phyloP scores from a whole-genome alignment of 768 basidiomycete species.

The Lactarius sp. region DNA sequence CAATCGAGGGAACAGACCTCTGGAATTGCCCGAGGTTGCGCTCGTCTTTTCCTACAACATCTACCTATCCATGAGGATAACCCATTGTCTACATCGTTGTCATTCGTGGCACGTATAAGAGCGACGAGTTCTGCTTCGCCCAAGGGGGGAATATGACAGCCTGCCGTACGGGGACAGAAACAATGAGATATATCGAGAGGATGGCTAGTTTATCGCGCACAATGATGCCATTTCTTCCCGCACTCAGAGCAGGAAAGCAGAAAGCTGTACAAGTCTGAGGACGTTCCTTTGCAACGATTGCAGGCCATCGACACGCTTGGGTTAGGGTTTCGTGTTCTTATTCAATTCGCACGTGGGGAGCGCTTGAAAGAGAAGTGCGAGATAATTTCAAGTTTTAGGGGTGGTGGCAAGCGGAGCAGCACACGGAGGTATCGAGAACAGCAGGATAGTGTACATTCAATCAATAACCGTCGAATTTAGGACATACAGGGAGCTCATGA shows the following conservation, averaged over 20 bases:
- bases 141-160: conserved; percentile 34
- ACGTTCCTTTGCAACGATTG: conserved; percentile 23
- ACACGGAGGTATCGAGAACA: too few species aligned
- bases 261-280: conserved; percentile 30
- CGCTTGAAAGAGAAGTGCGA: too few species aligned
- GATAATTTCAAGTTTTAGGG: too few species aligned
- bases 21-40: conserved; percentile 3
- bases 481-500: too few species aligned
- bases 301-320: conserved; percentile 28
- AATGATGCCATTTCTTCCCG: conserved; percentile 35
- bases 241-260: conserved; percentile 35
- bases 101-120: conserved; percentile 29
- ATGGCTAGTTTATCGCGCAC: conserved; percentile 22
- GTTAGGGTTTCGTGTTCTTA: conserved; percentile 10
- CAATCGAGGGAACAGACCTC: conserved; percentile 8
- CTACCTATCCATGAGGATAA: conserved; percentile 32
- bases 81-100: conserved; percentile 28
- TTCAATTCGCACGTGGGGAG: not conserved
- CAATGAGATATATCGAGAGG: not conserved
- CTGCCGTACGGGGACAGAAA: conserved; percentile 20
- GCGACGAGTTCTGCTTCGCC: conserved; percentile 29
- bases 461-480: too few species aligned
- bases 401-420: too few species aligned
- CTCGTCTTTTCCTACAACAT: conserved; percentile 31
- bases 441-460: too few species aligned